phyloP scores from a whole-genome alignment of 2,329 filamentous ascomycete species.

The Fusarium sp. region DNA sequence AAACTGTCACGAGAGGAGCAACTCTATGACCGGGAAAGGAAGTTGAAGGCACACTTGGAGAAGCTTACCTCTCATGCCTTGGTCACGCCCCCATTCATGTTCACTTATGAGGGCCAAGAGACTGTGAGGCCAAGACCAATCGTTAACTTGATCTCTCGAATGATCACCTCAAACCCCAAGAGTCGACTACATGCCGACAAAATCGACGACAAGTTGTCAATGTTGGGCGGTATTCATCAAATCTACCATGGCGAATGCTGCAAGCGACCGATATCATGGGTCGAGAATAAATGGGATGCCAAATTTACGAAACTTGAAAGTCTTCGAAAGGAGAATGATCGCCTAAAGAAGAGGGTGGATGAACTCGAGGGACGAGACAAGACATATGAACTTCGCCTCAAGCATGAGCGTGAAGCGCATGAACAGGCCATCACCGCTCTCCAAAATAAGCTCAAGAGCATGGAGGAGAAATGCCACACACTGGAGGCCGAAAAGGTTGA shows the following conservation, averaged over 20 bases:
- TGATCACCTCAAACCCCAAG: constrained; percentile 50
- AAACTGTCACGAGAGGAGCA: constrained; percentile 48
- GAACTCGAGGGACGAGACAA: constrained; percentile 54
- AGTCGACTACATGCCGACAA: constrained; percentile 51
- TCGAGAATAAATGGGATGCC: constrained; percentile 53
- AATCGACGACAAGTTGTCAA: constrained; percentile 56
- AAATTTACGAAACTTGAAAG: constrained; percentile 45
- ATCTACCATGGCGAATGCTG: constrained; percentile 61
- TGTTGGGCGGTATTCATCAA: constrained; percentile 60
- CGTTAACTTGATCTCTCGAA: constrained; percentile 51
- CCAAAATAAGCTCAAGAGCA: constrained; percentile 51
- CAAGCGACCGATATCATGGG: constrained; percentile 53
- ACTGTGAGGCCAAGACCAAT: constrained; percentile 57
- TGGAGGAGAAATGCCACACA: constrained; percentile 47
- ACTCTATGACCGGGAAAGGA: constrained; percentile 48
- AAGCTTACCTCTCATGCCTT: constrained; percentile 52
- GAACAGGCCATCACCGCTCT: constrained; percentile 49
- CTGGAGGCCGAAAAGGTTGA: constrained; percentile 45
- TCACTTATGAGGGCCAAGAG: constrained; percentile 51
- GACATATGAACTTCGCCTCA: constrained; percentile 54
- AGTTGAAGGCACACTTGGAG: constrained; percentile 50
- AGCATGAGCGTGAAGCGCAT: constrained; percentile 51
- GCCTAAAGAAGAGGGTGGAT: constrained; percentile 49
- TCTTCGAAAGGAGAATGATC: constrained; percentile 50
- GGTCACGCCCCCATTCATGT: constrained; percentile 51